A percentile compares a stretch with the other conserved stretches of the same genome.
phyloP scores from a whole-genome alignment of 2,329 filamentous ascomycete genomes.

The Pyrenophora tritici-repentis region DNA sequence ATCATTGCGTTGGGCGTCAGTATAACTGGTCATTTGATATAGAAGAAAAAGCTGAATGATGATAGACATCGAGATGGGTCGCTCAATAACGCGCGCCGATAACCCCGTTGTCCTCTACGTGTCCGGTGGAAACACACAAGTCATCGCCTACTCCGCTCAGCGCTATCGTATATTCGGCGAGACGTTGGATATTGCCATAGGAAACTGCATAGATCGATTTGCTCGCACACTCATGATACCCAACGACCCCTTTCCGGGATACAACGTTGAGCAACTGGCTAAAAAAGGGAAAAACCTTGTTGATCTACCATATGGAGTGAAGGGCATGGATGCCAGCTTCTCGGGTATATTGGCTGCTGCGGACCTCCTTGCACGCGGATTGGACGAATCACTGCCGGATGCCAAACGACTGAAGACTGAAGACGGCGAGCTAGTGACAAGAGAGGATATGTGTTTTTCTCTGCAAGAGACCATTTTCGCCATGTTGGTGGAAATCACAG shows the following conservation, averaged over 20 bases:
- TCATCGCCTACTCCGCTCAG: slow-evolving; percentile 93
- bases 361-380: slow-evolving; percentile 76
- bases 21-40: slow-evolving; percentile 3
- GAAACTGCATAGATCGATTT: slow-evolving; percentile 96
- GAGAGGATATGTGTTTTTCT: slow-evolving; percentile 88
- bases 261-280: slow-evolving; percentile 96
- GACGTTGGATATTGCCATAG: slow-evolving; percentile 94
- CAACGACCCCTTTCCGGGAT: slow-evolving; percentile 95
- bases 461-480: slow-evolving; percentile 94
- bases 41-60: neutral
- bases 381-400: slow-evolving; percentile 49
- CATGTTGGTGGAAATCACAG: slow-evolving; percentile 98
- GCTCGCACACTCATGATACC: slow-evolving; percentile 87
- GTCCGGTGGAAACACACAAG: slow-evolving; percentile 93
- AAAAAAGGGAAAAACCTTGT: slow-evolving; percentile 73
- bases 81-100: slow-evolving; percentile 83
- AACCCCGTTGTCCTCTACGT: slow-evolving; percentile 97
- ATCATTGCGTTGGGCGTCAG: slow-evolving; percentile 89
- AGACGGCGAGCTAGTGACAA: slow-evolving; percentile 67
- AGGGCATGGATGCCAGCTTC: slow-evolving; percentile 98
- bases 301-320: slow-evolving; percentile 93
- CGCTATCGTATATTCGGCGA: slow-evolving; percentile 98
- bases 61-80: slow-evolving; percentile 91
- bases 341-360: slow-evolving; percentile 86
- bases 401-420: slow-evolving; percentile 51